phyloP scores from a whole-genome alignment of 495 filamentous ascomycete genomes.

The Lasiosphaeris hirsuta region DNA sequence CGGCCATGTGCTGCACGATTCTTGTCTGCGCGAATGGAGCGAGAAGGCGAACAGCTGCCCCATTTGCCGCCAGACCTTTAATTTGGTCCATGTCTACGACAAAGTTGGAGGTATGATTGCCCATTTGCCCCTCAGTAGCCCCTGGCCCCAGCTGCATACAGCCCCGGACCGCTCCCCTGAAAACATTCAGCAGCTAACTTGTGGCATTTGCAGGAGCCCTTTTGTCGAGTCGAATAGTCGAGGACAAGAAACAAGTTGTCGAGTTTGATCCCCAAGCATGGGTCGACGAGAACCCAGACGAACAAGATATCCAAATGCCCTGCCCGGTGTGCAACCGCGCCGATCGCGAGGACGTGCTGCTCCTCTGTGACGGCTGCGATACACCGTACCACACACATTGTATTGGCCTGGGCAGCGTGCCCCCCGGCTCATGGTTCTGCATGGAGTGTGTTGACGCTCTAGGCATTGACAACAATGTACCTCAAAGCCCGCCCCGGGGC shows the following conservation, averaged over 20 bases:
- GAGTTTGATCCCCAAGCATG: conserved; percentile 82
- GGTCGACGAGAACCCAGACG: conserved; percentile 68
- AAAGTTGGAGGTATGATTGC: conserved; percentile 68
- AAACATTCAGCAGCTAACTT: conserved; percentile 22
- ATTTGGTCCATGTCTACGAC: conserved; percentile 78
- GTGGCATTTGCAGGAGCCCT: conserved; percentile 54
- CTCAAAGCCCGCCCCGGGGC: not conserved
- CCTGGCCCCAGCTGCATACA: not conserved
- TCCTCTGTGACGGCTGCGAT: conserved; percentile 87
- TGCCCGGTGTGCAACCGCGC: conserved; percentile 77
- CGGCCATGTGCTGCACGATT: conserved; percentile 85
- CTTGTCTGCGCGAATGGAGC: conserved; percentile 88
- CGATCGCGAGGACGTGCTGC: conserved; percentile 73
- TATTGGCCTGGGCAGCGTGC: conserved; percentile 70
- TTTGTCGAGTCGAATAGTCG: conserved; percentile 76
- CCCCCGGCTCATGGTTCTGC: conserved; percentile 80
- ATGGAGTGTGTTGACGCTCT: conserved; percentile 59
- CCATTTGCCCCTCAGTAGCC: not conserved
- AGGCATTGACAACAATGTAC: conserved; percentile 29
- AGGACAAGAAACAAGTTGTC: conserved; percentile 84
- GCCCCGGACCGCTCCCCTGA: too few species aligned
- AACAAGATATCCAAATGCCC: conserved; percentile 60
- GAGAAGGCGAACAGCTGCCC: conserved; percentile 97
- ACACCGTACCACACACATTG: conserved; percentile 81
- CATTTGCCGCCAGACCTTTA: conserved; percentile 89